A percentile compares a stretch with the other conserved stretches of the same genome.
These are phyloP conservation scores for Populus hybrid DNA, from an alignment of 441 rosid species.

Conservation along the genomic window DNA sequence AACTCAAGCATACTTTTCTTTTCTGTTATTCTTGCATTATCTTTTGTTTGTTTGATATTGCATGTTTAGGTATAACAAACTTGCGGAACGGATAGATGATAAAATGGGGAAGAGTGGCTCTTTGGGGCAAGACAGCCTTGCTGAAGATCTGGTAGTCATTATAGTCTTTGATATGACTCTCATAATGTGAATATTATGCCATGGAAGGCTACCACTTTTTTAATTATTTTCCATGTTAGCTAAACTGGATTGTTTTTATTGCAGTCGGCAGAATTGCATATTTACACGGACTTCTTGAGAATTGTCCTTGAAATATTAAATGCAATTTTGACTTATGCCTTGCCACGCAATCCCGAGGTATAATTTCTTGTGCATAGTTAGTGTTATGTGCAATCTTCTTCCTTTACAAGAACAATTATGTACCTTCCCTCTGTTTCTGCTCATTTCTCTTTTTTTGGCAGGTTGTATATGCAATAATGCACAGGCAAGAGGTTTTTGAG, in stretches of 20 bases:
- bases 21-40: conserved; percentile 4
- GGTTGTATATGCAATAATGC: conserved; percentile 96
- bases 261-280: conserved; percentile 95
- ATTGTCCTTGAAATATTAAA: conserved; percentile 94
- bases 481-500: conserved; percentile 94
- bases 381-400: not conserved
- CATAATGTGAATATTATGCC: not conserved
- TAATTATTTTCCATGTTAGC: conserved; percentile 13
- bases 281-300: conserved; percentile 94
- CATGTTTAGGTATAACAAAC: conserved; percentile 75
- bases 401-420: not conserved
- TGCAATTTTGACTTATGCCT: conserved; percentile 91
- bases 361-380: not conserved
- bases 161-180: conserved; percentile 15
- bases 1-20: conserved; percentile 2
- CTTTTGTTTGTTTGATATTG: conserved; percentile 16
- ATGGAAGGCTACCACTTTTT: not conserved
- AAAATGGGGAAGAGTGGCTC: conserved; percentile 52
- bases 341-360: conserved; percentile 99
- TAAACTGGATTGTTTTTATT: conserved; percentile 26
- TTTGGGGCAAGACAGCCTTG: conserved; percentile 48
- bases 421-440: not conserved
- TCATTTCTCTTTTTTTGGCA: conserved; percentile 29
- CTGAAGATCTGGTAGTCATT: conserved; percentile 69
- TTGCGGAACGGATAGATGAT: conserved; percentile 66